These are phyloP conservation scores for Nothophaeocryptopus gaeumannii DNA, from an alignment of 2,329 filamentous ascomycete genomes.

Conservation along the genomic window DNA sequence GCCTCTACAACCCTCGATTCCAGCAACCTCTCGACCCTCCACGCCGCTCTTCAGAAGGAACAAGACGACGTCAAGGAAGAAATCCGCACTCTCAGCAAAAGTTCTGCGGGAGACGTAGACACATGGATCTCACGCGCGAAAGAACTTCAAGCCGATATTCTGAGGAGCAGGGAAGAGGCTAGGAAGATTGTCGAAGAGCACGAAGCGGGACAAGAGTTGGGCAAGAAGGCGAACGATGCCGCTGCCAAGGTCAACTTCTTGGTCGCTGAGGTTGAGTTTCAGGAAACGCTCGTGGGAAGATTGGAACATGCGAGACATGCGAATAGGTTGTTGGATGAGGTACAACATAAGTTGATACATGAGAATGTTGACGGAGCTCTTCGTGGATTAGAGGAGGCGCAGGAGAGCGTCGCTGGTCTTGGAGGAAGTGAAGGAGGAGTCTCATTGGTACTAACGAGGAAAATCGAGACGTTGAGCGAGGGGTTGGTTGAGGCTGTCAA, in stretches of 20 bases:
- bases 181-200: constrained; percentile 77
- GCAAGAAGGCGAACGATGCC: constrained; percentile 63
- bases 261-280: constrained; percentile 59
- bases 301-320: constrained; percentile 53
- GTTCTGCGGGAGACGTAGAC: constrained; percentile 75
- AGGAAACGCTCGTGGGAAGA: constrained; percentile 50
- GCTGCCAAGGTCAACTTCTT: constrained; percentile 55
- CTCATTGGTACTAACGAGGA: constrained; percentile 62
- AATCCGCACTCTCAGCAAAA: constrained; percentile 71
- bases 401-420: constrained; percentile 56
- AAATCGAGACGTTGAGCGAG: constrained; percentile 64
- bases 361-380: constrained; percentile 49
- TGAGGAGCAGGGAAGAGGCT: constrained; percentile 73
- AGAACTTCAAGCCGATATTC: constrained; percentile 79
- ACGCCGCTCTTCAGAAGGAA: constrained; percentile 52
- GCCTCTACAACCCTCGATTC: constrained; percentile 53
- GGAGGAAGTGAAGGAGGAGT: constrained; percentile 62
- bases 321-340: constrained; percentile 48
- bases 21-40: constrained; percentile 48
- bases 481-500: constrained; percentile 65
- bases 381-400: constrained; percentile 47
- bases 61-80: constrained; percentile 61
- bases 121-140: constrained; percentile 84
- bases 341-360: constrained; percentile 44
- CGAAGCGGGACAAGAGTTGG: constrained; percentile 63